Percentiles rank a stretch among this genome's conserved stretches.
Evolutionary conservation across 2,329 filamentous ascomycete species (phyloP).

Genomic region (Albifimbria verrucaria): DNA sequence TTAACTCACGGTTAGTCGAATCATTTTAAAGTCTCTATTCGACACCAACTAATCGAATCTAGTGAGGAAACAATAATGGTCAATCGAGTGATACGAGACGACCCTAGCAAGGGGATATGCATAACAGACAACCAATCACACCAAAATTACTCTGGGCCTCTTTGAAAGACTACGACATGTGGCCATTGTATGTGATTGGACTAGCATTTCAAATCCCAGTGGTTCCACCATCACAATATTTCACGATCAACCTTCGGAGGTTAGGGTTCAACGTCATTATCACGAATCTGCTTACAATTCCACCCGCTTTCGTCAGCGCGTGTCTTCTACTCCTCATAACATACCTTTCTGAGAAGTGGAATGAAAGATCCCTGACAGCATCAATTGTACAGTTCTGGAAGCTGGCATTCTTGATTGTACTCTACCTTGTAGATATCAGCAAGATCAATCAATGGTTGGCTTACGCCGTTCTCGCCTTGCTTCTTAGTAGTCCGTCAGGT

Average conservation of each 20-base stretch:
- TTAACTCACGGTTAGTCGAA: slow-evolving; percentile 11
- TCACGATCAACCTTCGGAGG: slow-evolving; percentile 40
- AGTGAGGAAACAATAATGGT: slow-evolving; percentile 54
- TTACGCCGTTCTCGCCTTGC: slow-evolving; percentile 28
- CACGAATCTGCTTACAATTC: slow-evolving; percentile 11
- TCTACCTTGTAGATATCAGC: slow-evolving; percentile 29
- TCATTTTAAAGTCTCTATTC: background rate
- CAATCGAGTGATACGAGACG: slow-evolving; percentile 54
- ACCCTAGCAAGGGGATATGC: slow-evolving; percentile 59
- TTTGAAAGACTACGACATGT: slow-evolving; percentile 56
- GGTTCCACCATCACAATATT: slow-evolving; percentile 42
- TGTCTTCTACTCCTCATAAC: slow-evolving; percentile 9
- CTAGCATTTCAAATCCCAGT: slow-evolving; percentile 45
- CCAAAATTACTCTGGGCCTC: slow-evolving; percentile 45
- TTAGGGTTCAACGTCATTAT: slow-evolving; percentile 40
- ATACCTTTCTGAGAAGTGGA: slow-evolving; percentile 33
- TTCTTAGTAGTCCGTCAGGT: slow-evolving; percentile 39
- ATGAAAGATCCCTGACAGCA: slow-evolving; percentile 40
- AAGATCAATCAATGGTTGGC: slow-evolving; percentile 26
- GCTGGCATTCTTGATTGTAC: slow-evolving; percentile 51
- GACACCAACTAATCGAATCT: slow-evolving; percentile 29
- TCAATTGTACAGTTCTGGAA: slow-evolving; percentile 51
- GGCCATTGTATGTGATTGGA: slow-evolving; percentile 49
- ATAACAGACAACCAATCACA: slow-evolving; percentile 50
- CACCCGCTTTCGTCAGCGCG: slow-evolving; percentile 1